These are phyloP conservation scores for Xylariomycetidae sp. DNA, from an alignment of 2,329 filamentous ascomycete species.

Conservation along the genomic window DNA sequence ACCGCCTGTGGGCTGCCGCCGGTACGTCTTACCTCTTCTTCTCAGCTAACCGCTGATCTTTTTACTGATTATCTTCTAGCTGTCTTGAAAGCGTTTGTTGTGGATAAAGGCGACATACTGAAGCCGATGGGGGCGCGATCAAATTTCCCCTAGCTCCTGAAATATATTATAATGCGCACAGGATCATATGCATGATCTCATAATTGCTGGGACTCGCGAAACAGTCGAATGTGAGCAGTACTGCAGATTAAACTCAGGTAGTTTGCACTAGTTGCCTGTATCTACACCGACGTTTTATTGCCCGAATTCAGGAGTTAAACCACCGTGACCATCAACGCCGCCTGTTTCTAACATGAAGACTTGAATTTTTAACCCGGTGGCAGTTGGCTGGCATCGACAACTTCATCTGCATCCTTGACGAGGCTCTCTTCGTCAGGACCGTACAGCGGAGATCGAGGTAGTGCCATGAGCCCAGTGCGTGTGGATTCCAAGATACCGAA, in stretches of 20 bases:
- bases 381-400: constrained; percentile 90
- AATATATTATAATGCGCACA: too few species aligned
- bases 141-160: too few species aligned
- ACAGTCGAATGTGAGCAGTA: too few species aligned
- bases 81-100: constrained; percentile 81
- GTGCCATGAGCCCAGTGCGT: constrained; percentile 91
- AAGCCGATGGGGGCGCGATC: too few species aligned
- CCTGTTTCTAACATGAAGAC: constrained; percentile 1
- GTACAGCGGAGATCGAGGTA: constrained; percentile 86
- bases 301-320: not conserved
- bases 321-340: constrained; percentile 7
- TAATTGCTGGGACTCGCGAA: too few species aligned
- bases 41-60: too few species aligned
- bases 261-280: too few species aligned
- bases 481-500: constrained; percentile 97
- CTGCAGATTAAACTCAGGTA: too few species aligned
- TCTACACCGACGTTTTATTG: not conserved
- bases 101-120: constrained; percentile 89
- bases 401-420: constrained; percentile 82
- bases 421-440: constrained; percentile 63
- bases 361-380: constrained; percentile 70
- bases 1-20: constrained; percentile 86
- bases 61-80: constrained; percentile 38
- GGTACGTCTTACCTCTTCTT: too few species aligned
- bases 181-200: too few species aligned